Conservation (phyloP, 805 yeast genomes). For the Danielia reshetovae region DNA sequence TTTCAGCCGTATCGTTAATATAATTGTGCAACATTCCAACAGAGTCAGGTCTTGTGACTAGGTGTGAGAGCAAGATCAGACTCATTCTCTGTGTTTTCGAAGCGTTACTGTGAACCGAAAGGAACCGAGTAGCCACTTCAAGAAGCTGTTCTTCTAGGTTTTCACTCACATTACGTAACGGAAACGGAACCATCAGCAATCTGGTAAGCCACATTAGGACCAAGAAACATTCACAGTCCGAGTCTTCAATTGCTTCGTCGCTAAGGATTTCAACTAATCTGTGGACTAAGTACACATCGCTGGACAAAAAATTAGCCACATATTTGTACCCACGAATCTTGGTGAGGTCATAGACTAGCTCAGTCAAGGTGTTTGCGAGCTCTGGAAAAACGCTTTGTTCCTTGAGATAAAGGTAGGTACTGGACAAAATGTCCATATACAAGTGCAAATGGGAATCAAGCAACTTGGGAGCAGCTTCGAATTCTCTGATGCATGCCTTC, state of each 20-base stretch:
- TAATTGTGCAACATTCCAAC: conserved; percentile 18
- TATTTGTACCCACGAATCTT: conserved; percentile 66
- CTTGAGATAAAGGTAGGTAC: conserved; percentile 18
- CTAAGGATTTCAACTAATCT: conserved; percentile 19
- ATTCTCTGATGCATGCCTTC: conserved; percentile 37
- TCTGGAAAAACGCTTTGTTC: no score
- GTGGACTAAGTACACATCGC: conserved; percentile 52
- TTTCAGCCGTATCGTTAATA: conserved; percentile 3
- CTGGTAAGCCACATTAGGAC: conserved; percentile 70
- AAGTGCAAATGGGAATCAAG: conserved; percentile 39
- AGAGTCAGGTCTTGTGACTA: conserved; percentile 50
- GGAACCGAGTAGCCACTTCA: conserved; percentile 25
- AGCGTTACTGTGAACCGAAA: conserved; percentile 32
- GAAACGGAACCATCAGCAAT: conserved; percentile 71
- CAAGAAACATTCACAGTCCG: conserved; percentile 29
- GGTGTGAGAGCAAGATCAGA: conserved; percentile 47
- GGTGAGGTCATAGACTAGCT: conserved; percentile 53
- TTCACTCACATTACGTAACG: conserved; percentile 38
- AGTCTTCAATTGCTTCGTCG: conserved; percentile 5
- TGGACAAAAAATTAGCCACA: conserved; percentile 54
- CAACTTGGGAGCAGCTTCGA: conserved; percentile 51
- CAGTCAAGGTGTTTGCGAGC: conserved; percentile 19
- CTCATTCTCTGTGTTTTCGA: conserved; percentile 60
- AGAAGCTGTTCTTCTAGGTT: conserved; percentile 34
- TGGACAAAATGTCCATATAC: conserved; percentile 28